Percentiles rank a stretch among this genome's conserved stretches.
These are phyloP conservation scores for Colletotrichum euphorbiae DNA, from an alignment of 2,329 filamentous ascomycete species.

Conservation along the genomic window DNA sequence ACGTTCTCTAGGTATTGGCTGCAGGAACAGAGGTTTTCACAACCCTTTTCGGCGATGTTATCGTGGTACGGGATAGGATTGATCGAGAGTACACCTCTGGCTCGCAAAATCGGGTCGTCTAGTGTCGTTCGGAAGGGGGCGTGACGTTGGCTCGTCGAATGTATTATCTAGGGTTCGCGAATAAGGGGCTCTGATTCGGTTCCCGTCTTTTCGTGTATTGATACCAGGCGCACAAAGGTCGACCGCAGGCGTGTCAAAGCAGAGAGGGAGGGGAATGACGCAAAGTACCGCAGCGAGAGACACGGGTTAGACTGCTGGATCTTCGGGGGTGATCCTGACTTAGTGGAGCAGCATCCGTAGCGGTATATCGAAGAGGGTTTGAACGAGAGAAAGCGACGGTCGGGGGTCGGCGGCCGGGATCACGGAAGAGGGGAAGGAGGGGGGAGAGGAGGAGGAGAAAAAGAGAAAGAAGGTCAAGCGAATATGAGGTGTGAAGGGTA, in stretches of 20 bases:
- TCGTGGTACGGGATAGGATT: constrained; percentile 12
- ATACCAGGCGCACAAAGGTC: constrained; percentile 19
- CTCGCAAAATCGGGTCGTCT: background rate
- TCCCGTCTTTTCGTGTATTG: background rate
- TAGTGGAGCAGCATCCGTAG: constrained; percentile 19
- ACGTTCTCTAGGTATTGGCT: constrained; percentile 18
- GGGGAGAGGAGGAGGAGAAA: background rate
- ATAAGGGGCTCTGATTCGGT: constrained; percentile 2
- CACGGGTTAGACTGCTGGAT: constrained; percentile 6
- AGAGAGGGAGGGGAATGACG: constrained; percentile 13
- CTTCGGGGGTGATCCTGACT: constrained; percentile 15
- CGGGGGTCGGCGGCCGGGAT: constrained; percentile 21
- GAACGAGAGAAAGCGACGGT: constrained; percentile 11
- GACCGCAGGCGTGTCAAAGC: constrained; percentile 3
- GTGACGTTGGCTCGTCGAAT: background rate
- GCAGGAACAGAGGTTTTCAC: background rate
- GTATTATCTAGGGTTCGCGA: background rate
- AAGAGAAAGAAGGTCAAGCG: constrained; percentile 18
- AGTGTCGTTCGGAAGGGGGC: background rate
- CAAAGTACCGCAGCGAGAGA: constrained; percentile 17
- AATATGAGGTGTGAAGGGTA: constrained; percentile 17
- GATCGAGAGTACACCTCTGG: background rate
- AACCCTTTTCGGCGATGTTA: constrained; percentile 18
- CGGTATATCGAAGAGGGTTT: constrained; percentile 3
- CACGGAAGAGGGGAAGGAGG: constrained; percentile 6